phyloP scores from a whole-genome alignment of 176 grass and related monocot species.

The Ananas comosus region DNA sequence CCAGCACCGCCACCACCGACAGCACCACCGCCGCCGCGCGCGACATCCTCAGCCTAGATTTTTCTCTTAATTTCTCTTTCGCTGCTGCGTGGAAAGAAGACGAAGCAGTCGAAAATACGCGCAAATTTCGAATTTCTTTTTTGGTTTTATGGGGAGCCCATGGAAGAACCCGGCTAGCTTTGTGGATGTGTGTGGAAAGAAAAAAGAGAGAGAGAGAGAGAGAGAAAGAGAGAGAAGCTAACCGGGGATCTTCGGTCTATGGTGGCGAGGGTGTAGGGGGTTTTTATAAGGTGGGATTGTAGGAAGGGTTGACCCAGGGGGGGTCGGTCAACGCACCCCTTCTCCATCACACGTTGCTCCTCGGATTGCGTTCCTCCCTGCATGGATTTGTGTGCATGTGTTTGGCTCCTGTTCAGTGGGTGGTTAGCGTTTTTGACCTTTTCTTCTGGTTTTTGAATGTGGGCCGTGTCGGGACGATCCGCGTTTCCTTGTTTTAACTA shows the following conservation, averaged over 20 bases:
- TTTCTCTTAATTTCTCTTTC: not conserved
- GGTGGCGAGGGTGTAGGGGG: not conserved
- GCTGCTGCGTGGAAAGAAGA: not conserved
- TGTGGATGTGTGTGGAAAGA: not conserved
- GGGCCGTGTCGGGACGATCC: too few species aligned
- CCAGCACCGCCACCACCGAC: not conserved
- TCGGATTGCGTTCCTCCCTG: too few species aligned
- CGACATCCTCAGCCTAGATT: constrained; percentile 14
- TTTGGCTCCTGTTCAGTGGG: too few species aligned
- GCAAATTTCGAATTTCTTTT: not conserved
- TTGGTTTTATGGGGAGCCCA: constrained; percentile 6
- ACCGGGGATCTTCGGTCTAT: constrained; percentile 15
- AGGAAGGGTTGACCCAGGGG: too few species aligned
- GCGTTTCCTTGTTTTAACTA: too few species aligned
- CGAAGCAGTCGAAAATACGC: too few species aligned
- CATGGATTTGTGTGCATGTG: too few species aligned
- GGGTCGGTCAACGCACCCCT: too few species aligned
- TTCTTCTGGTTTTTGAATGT: too few species aligned
- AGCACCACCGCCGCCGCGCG: constrained; percentile 8
- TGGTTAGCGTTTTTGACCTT: too few species aligned
- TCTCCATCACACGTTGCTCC: too few species aligned
- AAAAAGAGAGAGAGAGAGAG: not conserved
- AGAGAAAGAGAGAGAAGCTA: constrained; percentile 1
- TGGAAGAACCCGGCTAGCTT: constrained; percentile 3
- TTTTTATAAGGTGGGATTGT: constrained; percentile 18